phyloP scores from a whole-genome alignment of 2,329 filamentous ascomycete genomes.

The Onygenales sp. region DNA sequence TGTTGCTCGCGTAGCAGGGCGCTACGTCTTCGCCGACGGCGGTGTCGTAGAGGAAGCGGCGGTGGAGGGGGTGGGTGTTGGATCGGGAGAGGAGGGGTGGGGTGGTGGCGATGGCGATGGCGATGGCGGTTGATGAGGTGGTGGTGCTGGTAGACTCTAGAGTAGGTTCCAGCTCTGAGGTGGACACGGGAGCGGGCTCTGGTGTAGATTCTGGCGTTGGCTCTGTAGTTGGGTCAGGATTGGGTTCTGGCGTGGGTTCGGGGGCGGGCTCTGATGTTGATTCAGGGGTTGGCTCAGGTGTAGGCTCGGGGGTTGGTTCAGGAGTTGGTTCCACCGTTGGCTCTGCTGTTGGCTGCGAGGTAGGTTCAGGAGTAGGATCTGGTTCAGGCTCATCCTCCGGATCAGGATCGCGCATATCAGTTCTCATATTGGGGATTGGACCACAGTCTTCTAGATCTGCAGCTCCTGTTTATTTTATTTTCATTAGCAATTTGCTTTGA shows the following conservation, averaged over 20 bases:
- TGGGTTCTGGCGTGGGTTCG: too few species aligned
- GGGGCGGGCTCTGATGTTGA: too few species aligned
- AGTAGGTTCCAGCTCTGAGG: too few species aligned
- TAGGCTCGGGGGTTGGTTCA: too few species aligned
- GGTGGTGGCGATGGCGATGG: too few species aligned
- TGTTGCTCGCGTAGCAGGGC: neutral
- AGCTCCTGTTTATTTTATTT: neutral
- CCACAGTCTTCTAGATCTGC: neutral
- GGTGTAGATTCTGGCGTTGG: too few species aligned
- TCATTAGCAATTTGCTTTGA: neutral
- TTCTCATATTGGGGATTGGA: neutral
- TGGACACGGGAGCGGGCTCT: too few species aligned
- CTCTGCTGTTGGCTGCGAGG: neutral
- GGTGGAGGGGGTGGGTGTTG: neutral
- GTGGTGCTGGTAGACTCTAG: too few species aligned
- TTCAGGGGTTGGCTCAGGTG: too few species aligned
- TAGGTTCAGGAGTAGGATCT: neutral
- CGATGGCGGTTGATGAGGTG: too few species aligned
- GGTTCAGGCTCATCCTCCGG: neutral
- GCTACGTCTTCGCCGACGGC: neutral
- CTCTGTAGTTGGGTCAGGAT: too few species aligned
- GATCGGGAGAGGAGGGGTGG: too few species aligned
- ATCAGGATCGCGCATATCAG: neutral
- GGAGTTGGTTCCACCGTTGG: neutral
- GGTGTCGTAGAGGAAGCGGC: neutral